Evolutionary conservation across 345 rosid species (phyloP), one percentile per base, ranked within the genome.

Genomic region (Euphorbia tirucalli): DNA sequence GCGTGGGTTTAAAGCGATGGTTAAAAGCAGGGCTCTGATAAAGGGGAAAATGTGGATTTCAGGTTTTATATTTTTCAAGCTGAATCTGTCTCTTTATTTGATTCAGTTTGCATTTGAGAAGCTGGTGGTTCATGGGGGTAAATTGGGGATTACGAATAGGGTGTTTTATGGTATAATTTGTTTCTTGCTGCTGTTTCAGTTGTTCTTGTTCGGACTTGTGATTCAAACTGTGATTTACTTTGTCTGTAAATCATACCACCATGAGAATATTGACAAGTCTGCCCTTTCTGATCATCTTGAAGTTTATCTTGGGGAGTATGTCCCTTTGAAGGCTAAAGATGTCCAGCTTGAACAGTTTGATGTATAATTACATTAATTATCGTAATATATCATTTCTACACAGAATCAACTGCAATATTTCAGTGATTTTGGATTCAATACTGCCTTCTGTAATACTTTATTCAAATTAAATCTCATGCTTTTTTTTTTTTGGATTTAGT

Each of bases 191-290:
- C 77, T 83, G 15, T 73, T 74, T 32, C 75, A 11, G 22, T 37
- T 82, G 74, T 72, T 74, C 11, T 66, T 85, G 71, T 75, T 80
- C 24, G 75, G 73, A 57, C 80, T 85, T 25, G 87, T 84, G 0
- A 65, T 82, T 24, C 85, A 85, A 11, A 83, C 90, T 0, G 89
- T 85, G 56, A 61, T 86, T 25, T 86, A 82, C 83, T 83, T 85
- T 27, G 87, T 85, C 24, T 88, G 93, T 81, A 86, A 88, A 66
- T 85, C 89, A 0, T 79, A 82, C 58, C 90, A 88, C 69, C 89
- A 77, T 69, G 83, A 88, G 61, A 84, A 81, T 30, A 85, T 88
- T 11, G 84, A 80, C 68, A 85, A 86, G 68, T 82, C 86, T 6
- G 82, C 85, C 4, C 65, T 88, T 7, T 82, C 81, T 9, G 83